Conservation (phyloP, 1,284 basidiomycete species). For the Tilletia indica region DNA sequence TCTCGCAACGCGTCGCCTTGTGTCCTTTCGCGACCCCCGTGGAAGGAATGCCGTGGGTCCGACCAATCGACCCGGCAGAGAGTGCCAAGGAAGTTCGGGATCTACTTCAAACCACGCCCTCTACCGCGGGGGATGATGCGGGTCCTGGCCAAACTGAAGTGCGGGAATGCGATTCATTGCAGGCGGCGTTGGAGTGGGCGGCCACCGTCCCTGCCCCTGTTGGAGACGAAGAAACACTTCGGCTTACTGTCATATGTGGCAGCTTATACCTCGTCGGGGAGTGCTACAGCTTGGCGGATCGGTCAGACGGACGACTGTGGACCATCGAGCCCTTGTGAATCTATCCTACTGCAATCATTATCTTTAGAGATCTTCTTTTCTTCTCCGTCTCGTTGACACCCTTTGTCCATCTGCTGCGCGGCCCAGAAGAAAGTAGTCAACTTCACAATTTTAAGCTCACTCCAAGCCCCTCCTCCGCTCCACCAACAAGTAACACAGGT, state of each 20-base stretch:
- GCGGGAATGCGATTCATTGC: not conserved
- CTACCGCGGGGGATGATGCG: constrained; percentile 21
- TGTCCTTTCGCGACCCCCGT: constrained; percentile 45
- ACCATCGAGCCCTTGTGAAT: constrained; percentile 10
- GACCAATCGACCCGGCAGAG: constrained; percentile 25
- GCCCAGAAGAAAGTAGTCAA: no score
- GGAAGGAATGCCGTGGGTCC: constrained; percentile 55
- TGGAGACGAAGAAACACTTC: not conserved
- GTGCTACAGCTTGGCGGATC: constrained; percentile 29
- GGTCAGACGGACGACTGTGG: not conserved
- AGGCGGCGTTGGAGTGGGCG: constrained; percentile 20
- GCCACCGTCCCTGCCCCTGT: not conserved
- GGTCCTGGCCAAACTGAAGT: not conserved
- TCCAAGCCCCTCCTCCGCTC: not conserved
- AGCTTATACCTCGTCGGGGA: constrained; percentile 52
- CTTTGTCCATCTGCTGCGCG: not conserved
- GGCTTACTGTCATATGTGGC: constrained; percentile 43
- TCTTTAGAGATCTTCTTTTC: not conserved
- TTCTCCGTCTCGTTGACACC: not conserved
- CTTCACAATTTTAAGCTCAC: not conserved
- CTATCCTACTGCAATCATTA: not conserved
- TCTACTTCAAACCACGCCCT: constrained; percentile 20
- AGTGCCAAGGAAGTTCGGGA: constrained; percentile 18
- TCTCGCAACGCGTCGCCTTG: constrained; percentile 39
- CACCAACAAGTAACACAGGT: not conserved